Conservation (phyloP, 2,329 filamentous ascomycete genomes). For the Pseudocercospora cruenta region DNA sequence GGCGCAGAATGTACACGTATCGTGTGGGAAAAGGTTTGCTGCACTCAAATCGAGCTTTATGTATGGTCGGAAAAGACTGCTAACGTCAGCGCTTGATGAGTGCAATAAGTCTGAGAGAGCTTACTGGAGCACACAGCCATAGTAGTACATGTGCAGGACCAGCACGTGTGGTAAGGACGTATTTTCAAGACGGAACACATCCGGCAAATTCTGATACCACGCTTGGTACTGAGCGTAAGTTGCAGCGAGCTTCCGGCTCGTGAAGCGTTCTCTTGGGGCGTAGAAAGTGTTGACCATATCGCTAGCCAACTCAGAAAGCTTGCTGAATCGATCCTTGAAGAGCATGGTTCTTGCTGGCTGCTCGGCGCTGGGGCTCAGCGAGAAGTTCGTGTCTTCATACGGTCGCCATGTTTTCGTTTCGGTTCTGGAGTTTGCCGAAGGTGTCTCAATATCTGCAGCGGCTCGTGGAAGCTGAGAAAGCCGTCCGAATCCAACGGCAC, state of each 20-base stretch:
- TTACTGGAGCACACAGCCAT: constrained; percentile 59
- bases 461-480: constrained; percentile 52
- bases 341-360: constrained; percentile 60
- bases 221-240: constrained; percentile 70
- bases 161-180: constrained; percentile 75
- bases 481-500: constrained; percentile 52
- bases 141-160: constrained; percentile 56
- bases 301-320: constrained; percentile 74
- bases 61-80: constrained; percentile 72
- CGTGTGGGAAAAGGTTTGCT: constrained; percentile 65
- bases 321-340: constrained; percentile 62
- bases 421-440: constrained; percentile 38
- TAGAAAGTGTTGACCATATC: constrained; percentile 73
- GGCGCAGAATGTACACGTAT: constrained; percentile 62
- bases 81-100: constrained; percentile 58
- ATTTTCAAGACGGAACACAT: constrained; percentile 65
- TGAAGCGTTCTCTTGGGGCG: constrained; percentile 67
- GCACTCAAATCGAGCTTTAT: constrained; percentile 64
- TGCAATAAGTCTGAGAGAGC: constrained; percentile 39
- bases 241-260: constrained; percentile 63
- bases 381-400: constrained; percentile 40
- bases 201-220: constrained; percentile 72
- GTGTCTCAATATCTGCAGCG: constrained; percentile 54
- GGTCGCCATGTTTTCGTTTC: constrained; percentile 43
- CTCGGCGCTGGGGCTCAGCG: constrained; percentile 65